A percentile compares a stretch with the other conserved stretches of the same genome.
Conservation (phyloP, 441 rosid genomes). For the Eutrema salsugineum region DNA sequence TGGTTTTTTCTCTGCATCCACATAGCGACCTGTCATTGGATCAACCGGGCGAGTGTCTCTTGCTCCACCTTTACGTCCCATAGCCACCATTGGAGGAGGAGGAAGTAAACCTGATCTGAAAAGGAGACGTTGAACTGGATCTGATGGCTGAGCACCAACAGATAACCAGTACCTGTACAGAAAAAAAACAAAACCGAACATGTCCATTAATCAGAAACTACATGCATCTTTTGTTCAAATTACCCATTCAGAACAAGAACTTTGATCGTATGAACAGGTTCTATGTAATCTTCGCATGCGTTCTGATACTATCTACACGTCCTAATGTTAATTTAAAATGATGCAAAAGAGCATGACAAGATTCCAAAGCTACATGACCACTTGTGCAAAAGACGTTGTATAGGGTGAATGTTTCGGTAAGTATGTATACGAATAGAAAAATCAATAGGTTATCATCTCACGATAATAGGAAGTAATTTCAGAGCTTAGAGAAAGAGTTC, state of each 20-base stretch:
- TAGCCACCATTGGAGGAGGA: slow-evolving; percentile 79
- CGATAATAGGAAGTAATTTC: neutral
- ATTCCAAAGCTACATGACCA: neutral
- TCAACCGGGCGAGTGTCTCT: slow-evolving; percentile 71
- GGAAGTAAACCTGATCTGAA: slow-evolving; percentile 88
- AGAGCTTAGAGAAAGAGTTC: neutral
- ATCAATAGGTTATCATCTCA: neutral
- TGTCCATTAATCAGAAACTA: neutral
- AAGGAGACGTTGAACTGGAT: slow-evolving; percentile 77
- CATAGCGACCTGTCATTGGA: slow-evolving; percentile 70
- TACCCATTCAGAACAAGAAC: neutral
- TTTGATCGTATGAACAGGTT: neutral
- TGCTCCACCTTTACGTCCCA: slow-evolving; percentile 87
- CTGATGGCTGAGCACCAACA: slow-evolving; percentile 93
- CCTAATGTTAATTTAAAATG: neutral
- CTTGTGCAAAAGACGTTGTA: neutral
- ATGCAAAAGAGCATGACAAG: neutral
- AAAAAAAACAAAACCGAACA: neutral
- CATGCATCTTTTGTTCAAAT: neutral
- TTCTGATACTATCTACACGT: neutral
- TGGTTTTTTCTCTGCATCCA: slow-evolving; percentile 34
- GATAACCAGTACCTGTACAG: slow-evolving; percentile 81
- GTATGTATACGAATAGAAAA: neutral
- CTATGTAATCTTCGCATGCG: neutral
- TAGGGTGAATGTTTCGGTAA: neutral